Evolutionary conservation across 306 rosid species (phyloP), one percentile per base, ranked within the genome.

Genomic region (Benincasa hispida): DNA sequence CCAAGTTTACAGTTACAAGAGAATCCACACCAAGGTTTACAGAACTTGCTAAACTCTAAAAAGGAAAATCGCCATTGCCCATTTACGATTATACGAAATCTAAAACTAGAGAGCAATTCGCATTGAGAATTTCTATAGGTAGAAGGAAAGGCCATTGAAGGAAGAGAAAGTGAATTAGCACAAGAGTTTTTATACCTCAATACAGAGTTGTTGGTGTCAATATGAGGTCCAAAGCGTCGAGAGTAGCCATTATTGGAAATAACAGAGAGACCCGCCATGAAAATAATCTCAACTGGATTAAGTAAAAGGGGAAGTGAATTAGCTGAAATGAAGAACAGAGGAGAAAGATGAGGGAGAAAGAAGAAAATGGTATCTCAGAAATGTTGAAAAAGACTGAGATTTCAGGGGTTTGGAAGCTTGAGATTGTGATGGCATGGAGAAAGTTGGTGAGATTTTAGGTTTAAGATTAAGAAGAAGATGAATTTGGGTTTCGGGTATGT

Each of bases 201-300:
- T 67, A 84, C 80, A 82, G 82, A 57, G 83, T 84, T 90, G 76
- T 77, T 72, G 76, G 78, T 84, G 30, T 80, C 81, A 30, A 67
- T 59, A 57, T 76, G 39, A 77, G 77, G 80, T 75, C 79, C 81
- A 47, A 88, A 67, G 76, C 47, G 80, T 45, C 75, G 42, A 42
- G 78, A 78, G 58, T 85, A 83, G 79, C 93, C 86, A 80, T 83
- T 70, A 83, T 77, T 79, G 81, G 86, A 90, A 82, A 83, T 65
- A 70, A 84, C 81, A 79, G 95, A 87, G 70, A 92, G 83, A 80
- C 80, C 87, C 83, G 96, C 87, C 99, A 94, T 94, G 56, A 14
- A 66, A 45, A 69, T 48, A 45, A 69, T 48, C 54, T 6, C n/a
- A 67, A 3, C 25, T 37, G 53, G 74, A 19, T 39, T 37, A 14